Percentiles rank a stretch among this genome's conserved stretches.
These are phyloP conservation scores for Thelonectria blattea DNA, from an alignment of 2,329 filamentous ascomycete genomes.

Conservation along the genomic window DNA sequence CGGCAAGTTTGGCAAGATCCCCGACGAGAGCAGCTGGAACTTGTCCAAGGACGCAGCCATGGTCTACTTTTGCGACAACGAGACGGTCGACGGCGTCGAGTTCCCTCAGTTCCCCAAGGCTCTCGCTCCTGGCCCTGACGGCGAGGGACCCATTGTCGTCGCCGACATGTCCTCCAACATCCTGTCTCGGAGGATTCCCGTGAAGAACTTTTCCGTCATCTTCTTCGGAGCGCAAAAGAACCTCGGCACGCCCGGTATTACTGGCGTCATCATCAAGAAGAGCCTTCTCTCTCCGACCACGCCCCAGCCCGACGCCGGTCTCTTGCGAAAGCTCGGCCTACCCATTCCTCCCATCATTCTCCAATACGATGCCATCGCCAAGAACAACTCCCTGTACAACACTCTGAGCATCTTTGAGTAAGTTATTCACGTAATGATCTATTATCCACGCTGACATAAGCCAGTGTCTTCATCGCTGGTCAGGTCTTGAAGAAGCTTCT, in stretches of 20 bases:
- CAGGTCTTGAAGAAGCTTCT: constrained; percentile 83
- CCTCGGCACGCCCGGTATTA: constrained; percentile 83
- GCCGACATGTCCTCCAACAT: constrained; percentile 97
- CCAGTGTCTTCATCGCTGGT: constrained; percentile 85
- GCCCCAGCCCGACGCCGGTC: constrained; percentile 67
- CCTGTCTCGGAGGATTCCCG: constrained; percentile 77
- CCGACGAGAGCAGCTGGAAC: constrained; percentile 77
- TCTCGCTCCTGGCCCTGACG: constrained; percentile 63
- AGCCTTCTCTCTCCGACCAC: constrained; percentile 72
- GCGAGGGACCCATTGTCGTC: constrained; percentile 76
- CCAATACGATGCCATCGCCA: constrained; percentile 82
- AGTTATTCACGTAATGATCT: constrained; percentile 34
- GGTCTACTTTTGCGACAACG: constrained; percentile 92
- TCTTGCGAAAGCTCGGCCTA: constrained; percentile 78
- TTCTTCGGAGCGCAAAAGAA: constrained; percentile 98
- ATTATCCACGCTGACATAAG: constrained; percentile 14
- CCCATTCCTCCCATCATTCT: constrained; percentile 80
- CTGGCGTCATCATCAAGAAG: constrained; percentile 85
- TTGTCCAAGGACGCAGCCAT: constrained; percentile 72
- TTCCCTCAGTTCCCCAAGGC: constrained; percentile 75
- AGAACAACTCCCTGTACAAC: constrained; percentile 96
- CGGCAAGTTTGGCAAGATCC: constrained; percentile 87
- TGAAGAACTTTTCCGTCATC: constrained; percentile 80
- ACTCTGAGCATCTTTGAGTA: constrained; percentile 90
- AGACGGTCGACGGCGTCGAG: constrained; percentile 93